Base-by-base conservation (phyloP, 176 grass and related monocot genomes). In the Lolium rigidum region DNA sequence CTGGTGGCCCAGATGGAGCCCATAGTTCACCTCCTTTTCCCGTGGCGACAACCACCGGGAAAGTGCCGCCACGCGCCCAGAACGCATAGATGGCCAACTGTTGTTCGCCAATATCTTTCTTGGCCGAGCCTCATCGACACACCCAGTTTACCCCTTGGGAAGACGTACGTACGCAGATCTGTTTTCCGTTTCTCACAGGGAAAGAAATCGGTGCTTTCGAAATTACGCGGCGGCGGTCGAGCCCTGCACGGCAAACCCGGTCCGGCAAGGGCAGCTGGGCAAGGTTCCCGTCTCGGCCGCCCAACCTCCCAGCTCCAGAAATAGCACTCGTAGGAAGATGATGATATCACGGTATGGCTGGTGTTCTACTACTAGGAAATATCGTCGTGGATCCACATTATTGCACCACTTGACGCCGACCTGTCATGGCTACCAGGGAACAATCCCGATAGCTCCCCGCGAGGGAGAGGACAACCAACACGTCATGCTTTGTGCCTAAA, bases 131-230 rank as follows among this genome's bases (percentile, higher is more conserved):
- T n/a, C 10, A 18, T 20, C 20, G n/a, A n/a, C 9, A 1, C 16
- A 35, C 2, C 2, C 31, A 15, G 43, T 15, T 49, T 48, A 49
- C 49, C 10, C 54, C 2, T 2, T 39, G 52, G 51, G 17, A 41
- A 10, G 31, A 41, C 9, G 15, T 5, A 13, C 63, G 31, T 35
- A 35, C 31, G 31, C 4, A 50, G 65, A 73, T 55, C 65, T 49
- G 65, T 84, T n/a, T n/a, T 84, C 51, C 80, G 51, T 80, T 41
- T 47, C 41, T 5, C 20, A 2, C 69, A 73, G n/a, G 38, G 65
- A 9, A 39, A 18, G 31, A 35, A 35, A 35, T n/a, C 0, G 11
- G 10, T 9, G 14, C 43, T 63, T 84, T 55, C 10, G 9, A 48
- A 41, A 26, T 47, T 20, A 0, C 9, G 9, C 15, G 22, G 9